Evolutionary conservation across 345 rosid species (phyloP), one percentile per base, ranked within the genome.

Genomic region (Hirschfeldia incana): DNA sequence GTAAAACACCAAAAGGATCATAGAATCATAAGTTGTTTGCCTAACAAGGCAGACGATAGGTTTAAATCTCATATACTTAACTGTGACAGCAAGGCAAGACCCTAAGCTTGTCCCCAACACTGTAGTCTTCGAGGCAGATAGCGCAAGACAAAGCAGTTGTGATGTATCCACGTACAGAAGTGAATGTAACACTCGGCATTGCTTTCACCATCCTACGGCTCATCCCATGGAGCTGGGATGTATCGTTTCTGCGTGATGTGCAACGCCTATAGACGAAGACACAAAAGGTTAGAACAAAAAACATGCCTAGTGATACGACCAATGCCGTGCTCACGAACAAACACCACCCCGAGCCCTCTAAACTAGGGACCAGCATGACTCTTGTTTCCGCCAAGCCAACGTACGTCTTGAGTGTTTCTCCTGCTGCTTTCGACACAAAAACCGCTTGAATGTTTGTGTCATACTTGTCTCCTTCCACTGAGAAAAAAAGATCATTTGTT

Each of bases 81-180:
- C 98, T 92, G 83, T 94, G 98, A 53, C 83, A 65, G 81, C 98
- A 94, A 17, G 97, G 97, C 58, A 94, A 83, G 79, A 94, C 81
- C 78, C 94, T 84, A 79, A 94, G 97, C 86, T 90, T 89, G 69
- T 94, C 98, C 65, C 97, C 98, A 63, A 89, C 87, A 59, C 53
- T 86, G 66, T 94, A 94, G 81, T 92, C 97, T 82, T 94, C 97
- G 61, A 90, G 94, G 83, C 98, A 94, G 78, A 92, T 88, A 28
- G 94, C 92, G 68, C 98, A 94, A 16, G 94, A 86, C 59, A 75
- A 69, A 49, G 97, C 86, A 37, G 97, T 92, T 29, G 84, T 87
- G 78, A 85, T 88, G 81, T 94, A 96, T 83, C 88, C 94, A 69
- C 84, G 74, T 70, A 81, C 90, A 16, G 86, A 62, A 37, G 93